Evolutionary conservation across 495 filamentous ascomycete species (phyloP), one percentile per base, ranked within the genome.

Genomic region (Aspergillus steynii): DNA sequence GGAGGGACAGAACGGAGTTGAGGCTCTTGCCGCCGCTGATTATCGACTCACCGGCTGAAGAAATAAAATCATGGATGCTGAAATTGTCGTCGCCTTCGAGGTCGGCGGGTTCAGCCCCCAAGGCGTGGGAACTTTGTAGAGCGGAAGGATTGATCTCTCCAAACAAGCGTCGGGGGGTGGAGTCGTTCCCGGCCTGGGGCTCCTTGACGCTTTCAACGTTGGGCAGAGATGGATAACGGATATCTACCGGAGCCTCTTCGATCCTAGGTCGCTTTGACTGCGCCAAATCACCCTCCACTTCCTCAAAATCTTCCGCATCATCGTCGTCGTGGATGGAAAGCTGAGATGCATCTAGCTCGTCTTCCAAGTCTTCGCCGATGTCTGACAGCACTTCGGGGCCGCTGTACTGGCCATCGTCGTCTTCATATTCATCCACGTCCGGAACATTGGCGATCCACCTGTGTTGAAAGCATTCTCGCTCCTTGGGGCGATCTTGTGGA

Each of bases 81-180:
- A 70, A 66, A 25, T 71, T 58, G 53, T 68, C 69, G 45, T 68
- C 69, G 45, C 61, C 64, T 50, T 70, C 67, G 53, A 68, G 74
- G 0, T 59, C 66, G 52, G 63, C 61, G 3, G 69, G n/a, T 48
- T 68, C 58, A n/a, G 59, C 63, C 55, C 73, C 81, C 14, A 86
- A 66, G 45, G 79, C 74, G 53, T 79, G 81, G 29, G 85, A 86
- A 73, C 88, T 93, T 26, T 84, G 82, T 3, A 95, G 70, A 10
- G 84, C 88, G 6, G 91, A 91, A 12, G 79, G 70, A 29, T 85
- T 85, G 53, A 97, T 88, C 71, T 96, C 92, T 0, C 93, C 92
- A 75, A 94, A 96, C 3, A 96, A 79, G 31, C 88, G 85, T 54
- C 75, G 74, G 12, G 71, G 68, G 15, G 71, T 71, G 4, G 66